Evolutionary conservation across 2,329 filamentous ascomycete species (phyloP), one percentile per base, ranked within the genome.

Genomic region (Colletotrichum sp.): DNA sequence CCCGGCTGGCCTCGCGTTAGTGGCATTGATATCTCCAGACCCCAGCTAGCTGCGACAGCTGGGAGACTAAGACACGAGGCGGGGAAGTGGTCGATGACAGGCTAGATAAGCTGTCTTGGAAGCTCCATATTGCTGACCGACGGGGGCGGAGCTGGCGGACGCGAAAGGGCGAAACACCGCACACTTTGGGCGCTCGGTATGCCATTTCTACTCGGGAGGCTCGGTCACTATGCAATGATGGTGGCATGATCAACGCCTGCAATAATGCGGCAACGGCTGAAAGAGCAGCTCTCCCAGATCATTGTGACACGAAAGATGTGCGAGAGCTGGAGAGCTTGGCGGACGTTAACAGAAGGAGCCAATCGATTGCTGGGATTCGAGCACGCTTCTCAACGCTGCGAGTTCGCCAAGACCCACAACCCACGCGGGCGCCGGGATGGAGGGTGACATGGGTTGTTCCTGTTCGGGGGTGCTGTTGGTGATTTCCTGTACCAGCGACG

Each of bases 391-490:
- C 32, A 32, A 49, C 55, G 67, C 24, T 32, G 44, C 65, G 24
- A 44, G 18, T 15, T 62, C 34, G 67, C 55, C 67, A 69, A 69
- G 55, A 12, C 34, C 34, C 67, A 62, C 55, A 36, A 34, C 67
- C 67, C 67, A 60, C 55, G 67, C 67, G 67, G 16, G 52, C 52
- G 16, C 30, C 75, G 78, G 3, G 81, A 81, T 1, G 10, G 44
- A 52, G n/a, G 44, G n/a, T 21, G 44, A 52, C 67, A 24, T 89
- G 62, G 62, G n/a, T n/a, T 15, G 21, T 64, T 64, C 34, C 62
- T 32, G n/a, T 44, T 28, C 1, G 32, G 34, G 55, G 24, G 21
- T 28, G 21, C 32, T 34, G 34, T 64, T 39, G 34, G 62, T 24
- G 59, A 2, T 21, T 10, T n/a, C 39, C 39, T 39, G 34, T 39